phyloP scores from a whole-genome alignment of 2,329 filamentous ascomycete species.

The Diaporthe destruens region DNA sequence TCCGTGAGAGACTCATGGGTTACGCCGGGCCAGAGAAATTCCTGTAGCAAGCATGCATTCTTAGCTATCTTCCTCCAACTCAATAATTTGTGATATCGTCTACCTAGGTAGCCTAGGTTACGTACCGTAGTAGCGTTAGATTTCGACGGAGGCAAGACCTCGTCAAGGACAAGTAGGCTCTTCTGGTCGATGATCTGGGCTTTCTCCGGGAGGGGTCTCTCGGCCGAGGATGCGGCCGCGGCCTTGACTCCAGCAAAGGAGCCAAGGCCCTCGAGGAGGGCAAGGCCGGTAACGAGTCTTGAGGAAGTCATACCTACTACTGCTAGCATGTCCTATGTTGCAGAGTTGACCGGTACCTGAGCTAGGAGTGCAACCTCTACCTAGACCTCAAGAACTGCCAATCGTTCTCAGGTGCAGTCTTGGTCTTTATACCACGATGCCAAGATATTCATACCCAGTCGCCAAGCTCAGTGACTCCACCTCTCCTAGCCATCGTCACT shows the following conservation, averaged over 20 bases:
- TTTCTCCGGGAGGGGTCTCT: not conserved
- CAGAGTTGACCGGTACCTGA: not conserved
- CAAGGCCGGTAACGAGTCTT: constrained; percentile 10
- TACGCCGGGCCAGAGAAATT: constrained; percentile 22
- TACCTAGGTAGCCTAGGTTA: too few species aligned
- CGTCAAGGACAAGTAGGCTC: constrained; percentile 16
- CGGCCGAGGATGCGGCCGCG: not conserved
- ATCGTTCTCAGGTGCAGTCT: not conserved
- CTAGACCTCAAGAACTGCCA: not conserved
- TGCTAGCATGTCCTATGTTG: not conserved
- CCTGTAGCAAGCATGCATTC: not conserved
- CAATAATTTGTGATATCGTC: not conserved
- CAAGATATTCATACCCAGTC: not conserved
- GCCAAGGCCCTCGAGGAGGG: constrained; percentile 14
- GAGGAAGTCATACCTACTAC: not conserved
- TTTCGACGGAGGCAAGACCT: not conserved
- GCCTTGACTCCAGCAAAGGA: constrained; percentile 22
- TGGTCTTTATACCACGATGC: constrained; percentile 18
- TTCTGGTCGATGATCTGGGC: constrained; percentile 23
- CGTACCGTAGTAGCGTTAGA: constrained; percentile 21
- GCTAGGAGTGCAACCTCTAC: constrained; percentile 8
- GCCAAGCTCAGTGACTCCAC: not conserved
- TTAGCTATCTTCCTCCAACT: not conserved
- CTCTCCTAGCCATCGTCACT: not conserved
- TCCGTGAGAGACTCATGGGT: constrained; percentile 38